Conservation (phyloP, 805 yeast species). For the Cyberlindnera saturnus region DNA sequence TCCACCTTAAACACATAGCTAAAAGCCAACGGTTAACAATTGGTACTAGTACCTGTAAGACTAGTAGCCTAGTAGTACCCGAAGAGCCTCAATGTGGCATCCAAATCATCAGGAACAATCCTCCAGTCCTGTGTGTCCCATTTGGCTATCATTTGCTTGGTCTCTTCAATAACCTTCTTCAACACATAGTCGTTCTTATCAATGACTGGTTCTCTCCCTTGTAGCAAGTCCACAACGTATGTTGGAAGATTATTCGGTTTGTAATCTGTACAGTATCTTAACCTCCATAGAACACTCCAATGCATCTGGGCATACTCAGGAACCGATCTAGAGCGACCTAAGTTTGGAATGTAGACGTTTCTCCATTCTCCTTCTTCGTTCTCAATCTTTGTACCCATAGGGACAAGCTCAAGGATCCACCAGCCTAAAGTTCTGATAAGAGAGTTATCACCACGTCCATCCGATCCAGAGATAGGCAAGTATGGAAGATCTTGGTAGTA, state of each 20-base stretch:
- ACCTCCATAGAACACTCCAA: constrained; percentile 60
- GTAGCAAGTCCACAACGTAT: constrained; percentile 24
- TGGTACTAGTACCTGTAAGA: no score
- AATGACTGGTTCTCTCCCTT: constrained; percentile 8
- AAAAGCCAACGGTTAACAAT: no score
- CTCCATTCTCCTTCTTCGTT: constrained; percentile 44
- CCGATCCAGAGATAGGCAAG: constrained; percentile 24
- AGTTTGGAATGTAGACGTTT: constrained; percentile 44
- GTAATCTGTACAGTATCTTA: constrained; percentile 40
- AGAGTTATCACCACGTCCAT: constrained; percentile 33
- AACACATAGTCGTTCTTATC: constrained; percentile 9
- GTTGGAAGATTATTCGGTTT: constrained; percentile 39
- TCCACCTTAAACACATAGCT: no score
- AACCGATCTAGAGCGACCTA: constrained; percentile 46
- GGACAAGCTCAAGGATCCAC: constrained; percentile 63
- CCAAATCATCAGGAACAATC: constrained; percentile 31
- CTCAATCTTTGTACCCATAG: constrained; percentile 48
- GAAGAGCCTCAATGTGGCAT: constrained; percentile 2
- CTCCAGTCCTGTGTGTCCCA: constrained; percentile 29
- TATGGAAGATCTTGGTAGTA: constrained; percentile 19
- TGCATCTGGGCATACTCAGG: constrained; percentile 45
- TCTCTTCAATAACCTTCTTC: constrained; percentile 7
- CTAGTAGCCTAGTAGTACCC: constrained; percentile 2
- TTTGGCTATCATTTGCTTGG: constrained; percentile 12
- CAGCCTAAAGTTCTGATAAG: constrained; percentile 33